Evolutionary conservation across 768 basidiomycete species (phyloP).

Genomic region (Boletus reticulatus): DNA sequence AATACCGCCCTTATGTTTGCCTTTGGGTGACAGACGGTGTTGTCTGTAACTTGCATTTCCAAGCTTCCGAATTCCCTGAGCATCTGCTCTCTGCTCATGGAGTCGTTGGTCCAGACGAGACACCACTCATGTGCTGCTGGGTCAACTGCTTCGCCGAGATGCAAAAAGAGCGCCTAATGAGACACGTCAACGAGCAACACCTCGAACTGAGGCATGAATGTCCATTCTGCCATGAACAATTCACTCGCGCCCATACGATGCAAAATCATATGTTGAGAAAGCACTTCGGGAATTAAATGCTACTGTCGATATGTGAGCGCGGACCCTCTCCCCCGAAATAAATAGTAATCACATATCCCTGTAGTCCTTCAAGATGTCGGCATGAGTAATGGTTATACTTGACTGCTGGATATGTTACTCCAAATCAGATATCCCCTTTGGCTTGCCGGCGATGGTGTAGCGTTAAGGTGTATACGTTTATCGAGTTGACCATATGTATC

Average conservation of each 20-base stretch:
- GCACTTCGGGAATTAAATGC: constrained; percentile 4
- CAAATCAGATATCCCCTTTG: background rate
- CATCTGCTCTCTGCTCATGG: constrained; percentile 23
- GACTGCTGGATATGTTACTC: background rate
- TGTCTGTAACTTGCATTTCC: constrained; percentile 8
- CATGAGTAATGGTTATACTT: background rate
- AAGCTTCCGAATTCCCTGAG: constrained; percentile 8
- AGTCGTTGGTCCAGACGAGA: constrained; percentile 16
- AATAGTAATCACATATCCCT: background rate
- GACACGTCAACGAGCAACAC: constrained; percentile 30
- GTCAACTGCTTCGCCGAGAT: constrained; percentile 14
- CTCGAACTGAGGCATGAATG: constrained; percentile 18
- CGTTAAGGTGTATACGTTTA: background rate
- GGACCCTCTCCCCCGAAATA: background rate
- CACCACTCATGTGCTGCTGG: constrained; percentile 17
- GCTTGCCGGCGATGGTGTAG: background rate
- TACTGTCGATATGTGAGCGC: background rate
- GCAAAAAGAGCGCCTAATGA: constrained; percentile 26
- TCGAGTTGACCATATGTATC: constrained; percentile 9
- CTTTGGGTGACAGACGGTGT: constrained; percentile 5
- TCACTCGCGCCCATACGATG: constrained; percentile 26
- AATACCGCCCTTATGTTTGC: constrained; percentile 12
- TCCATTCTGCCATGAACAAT: constrained; percentile 17
- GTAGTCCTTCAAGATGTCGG: background rate
- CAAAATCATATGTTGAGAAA: constrained; percentile 11